Base-by-base conservation (phyloP, 495 filamentous ascomycete species). In the Pyronema omphalodes region DNA sequence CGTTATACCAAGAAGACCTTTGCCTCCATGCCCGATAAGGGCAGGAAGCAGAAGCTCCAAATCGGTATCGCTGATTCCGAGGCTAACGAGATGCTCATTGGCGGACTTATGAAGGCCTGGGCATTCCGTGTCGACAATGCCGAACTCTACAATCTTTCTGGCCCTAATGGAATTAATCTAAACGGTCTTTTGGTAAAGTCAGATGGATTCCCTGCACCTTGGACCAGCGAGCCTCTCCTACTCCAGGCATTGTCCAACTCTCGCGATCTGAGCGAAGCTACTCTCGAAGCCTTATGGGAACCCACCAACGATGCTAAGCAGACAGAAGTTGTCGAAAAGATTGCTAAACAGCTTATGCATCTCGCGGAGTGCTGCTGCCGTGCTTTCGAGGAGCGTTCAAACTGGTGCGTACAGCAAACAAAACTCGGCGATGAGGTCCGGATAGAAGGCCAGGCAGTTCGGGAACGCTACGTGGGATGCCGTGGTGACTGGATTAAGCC, bases 11-110 rank as follows among this genome's bases (percentile, higher is more conserved):
- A 65, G 47, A 51, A 53, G 14, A 37, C 49, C 3, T 23, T 65
- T 7, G 47, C 55, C n/a, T 53, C 59, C 14, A 45, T 43, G 18
- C 49, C 36, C 35, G 59, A 56, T 15, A 55, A 57, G 37, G 62
- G 62, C 9, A 63, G 49, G 6, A 62, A 61, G 12, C 46, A 63
- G 23, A 40, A 54, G 7, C 33, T 66, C 11, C 44, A 49, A 35
- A 45, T 61, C 57, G 58, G 17, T 54, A 56, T 56, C 47, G 50
- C 47, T 14, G 62, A 65, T 53, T 44, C 53, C 55, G 83, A 94
- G 66, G 88, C 85, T 0, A 78, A 83, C 59, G 84, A 91, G 45
- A 68, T 94, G n/a, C 78, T 83, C 57, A 71, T 84, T 37, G 73
- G 74, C 3, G 76, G 81, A 0, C 70, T 94, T 29, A 75, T 82